phyloP scores from a whole-genome alignment of 805 yeast species.

The Barnettozyma siamensis region DNA sequence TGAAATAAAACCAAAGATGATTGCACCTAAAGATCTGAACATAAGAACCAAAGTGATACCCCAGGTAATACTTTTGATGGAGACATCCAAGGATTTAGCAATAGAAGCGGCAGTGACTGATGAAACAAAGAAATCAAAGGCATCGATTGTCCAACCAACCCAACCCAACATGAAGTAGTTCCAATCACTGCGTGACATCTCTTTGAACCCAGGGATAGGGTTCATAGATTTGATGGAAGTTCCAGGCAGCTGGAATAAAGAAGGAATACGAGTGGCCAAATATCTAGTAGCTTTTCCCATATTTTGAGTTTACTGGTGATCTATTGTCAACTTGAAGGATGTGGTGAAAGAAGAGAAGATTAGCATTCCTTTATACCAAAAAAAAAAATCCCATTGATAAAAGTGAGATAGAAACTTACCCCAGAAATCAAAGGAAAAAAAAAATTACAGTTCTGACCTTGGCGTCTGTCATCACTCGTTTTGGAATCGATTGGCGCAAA shows the following conservation, averaged over 20 bases:
- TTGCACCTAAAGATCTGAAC: slow-evolving; percentile 29
- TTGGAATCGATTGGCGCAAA: background rate
- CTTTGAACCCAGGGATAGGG: slow-evolving; percentile 38
- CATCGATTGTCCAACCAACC: slow-evolving; percentile 66
- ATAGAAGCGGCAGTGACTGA: slow-evolving; percentile 48
- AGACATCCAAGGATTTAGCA: slow-evolving; percentile 40
- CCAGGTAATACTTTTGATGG: slow-evolving; percentile 55
- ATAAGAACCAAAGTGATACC: slow-evolving; percentile 67
- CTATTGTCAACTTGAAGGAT: background rate
- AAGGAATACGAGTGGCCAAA: slow-evolving; percentile 22
- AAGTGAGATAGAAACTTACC: background rate
- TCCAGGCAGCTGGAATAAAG: slow-evolving; percentile 24
- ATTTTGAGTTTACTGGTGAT: too few species aligned
- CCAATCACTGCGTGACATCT: slow-evolving; percentile 42
- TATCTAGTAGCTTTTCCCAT: slow-evolving; percentile 13
- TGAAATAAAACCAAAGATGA: slow-evolving; percentile 48
- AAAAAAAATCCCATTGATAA: too few species aligned
- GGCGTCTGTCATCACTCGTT: background rate
- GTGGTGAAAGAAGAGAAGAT: background rate
- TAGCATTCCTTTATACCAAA: too few species aligned
- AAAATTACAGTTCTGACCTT: too few species aligned
- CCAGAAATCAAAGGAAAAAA: too few species aligned
- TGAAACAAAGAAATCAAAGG: slow-evolving; percentile 64
- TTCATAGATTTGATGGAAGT: slow-evolving; percentile 28
- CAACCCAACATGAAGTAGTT: slow-evolving; percentile 54